Evolutionary conservation across 2,329 filamentous ascomycete genomes (phyloP), one percentile per base, ranked within the genome.

Genomic region (Xylariales sp.): DNA sequence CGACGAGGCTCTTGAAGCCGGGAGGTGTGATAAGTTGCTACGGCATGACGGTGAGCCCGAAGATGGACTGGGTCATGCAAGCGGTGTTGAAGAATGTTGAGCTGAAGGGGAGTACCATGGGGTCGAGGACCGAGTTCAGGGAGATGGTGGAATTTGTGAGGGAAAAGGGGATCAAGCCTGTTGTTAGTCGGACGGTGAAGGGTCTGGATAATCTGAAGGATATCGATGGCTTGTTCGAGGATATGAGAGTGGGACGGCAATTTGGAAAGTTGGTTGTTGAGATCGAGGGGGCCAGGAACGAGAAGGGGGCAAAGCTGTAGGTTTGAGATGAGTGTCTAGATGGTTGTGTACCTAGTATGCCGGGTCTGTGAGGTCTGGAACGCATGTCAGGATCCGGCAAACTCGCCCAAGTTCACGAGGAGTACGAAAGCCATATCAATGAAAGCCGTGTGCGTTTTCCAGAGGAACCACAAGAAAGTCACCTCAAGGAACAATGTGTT

Each of bases 191-290:
- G 39, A 78, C 82, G 1, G 78, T 86, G 11, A 78, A 79, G 51
- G 87, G 88, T 0, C 64, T 95, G 51, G 81, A 85, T 39, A 82
- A 90, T 52, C 53, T 95, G 5, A 73, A 81, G n/a, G 84, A 70
- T n/a, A 86, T 97, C 40, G 81, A 97, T 46, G 72, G 71, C 0
- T 62, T 96, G 38, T 97, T 95, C 59, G 82, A 87, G 29, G 88
- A 95, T 38, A 95, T 97, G 80, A 88, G 86, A 59, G 77, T 80
- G 5, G 88, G 84, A 0, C 81, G 69, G 47, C 91, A 97, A 63
- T 95, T 97, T 69, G 93, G 91, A 9, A 97, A 97, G 66, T 63
- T 97, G 53, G 88, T 96, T 2, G 78, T 96, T 50, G 78, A 87
- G 53, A 75, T 90, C 53, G 71, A 54, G 9, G 29, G 31, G 10